Percentiles rank a stretch among this genome's conserved stretches.
phyloP scores from a whole-genome alignment of 2,329 filamentous ascomycete genomes.

The Colletotrichum tropicicola region DNA sequence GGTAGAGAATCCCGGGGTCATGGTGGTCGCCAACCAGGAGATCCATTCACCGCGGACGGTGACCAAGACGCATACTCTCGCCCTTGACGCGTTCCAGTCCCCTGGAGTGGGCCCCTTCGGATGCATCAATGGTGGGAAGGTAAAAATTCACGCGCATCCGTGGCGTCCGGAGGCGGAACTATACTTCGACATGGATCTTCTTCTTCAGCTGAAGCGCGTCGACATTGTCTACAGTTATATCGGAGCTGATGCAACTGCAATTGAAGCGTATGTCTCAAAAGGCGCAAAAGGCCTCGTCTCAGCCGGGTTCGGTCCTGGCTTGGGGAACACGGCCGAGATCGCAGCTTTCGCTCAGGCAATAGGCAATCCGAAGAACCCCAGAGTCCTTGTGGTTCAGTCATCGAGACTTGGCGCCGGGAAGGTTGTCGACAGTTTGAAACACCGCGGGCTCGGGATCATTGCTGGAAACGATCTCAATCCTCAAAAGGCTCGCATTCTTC shows the following conservation, averaged over 20 bases:
- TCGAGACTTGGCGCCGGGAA: neutral
- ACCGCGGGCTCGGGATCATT: neutral
- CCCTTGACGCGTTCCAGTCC: slow-evolving; percentile 6
- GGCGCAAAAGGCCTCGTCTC: slow-evolving; percentile 8
- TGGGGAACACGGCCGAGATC: slow-evolving; percentile 4
- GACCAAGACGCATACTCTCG: slow-evolving; percentile 15
- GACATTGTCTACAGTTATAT: slow-evolving; percentile 15
- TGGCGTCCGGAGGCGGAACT: neutral
- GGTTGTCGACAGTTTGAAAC: slow-evolving; percentile 6
- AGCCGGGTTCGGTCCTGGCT: neutral
- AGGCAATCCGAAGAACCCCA: neutral
- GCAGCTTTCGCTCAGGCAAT: neutral
- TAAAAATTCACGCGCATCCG: neutral
- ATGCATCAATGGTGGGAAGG: neutral
- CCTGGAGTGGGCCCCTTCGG: neutral
- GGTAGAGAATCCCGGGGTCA: neutral
- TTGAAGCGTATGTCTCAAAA: neutral
- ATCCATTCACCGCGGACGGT: slow-evolving; percentile 9
- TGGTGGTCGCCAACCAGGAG: slow-evolving; percentile 15
- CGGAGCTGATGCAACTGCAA: neutral
- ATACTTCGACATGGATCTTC: neutral
- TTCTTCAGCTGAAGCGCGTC: neutral
- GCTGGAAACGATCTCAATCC: slow-evolving; percentile 1
- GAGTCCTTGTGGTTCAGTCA: neutral
- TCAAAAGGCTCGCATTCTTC: slow-evolving; percentile 7